Conservation (phyloP, 257 asterid species). For the Salvia rosmarinus region DNA sequence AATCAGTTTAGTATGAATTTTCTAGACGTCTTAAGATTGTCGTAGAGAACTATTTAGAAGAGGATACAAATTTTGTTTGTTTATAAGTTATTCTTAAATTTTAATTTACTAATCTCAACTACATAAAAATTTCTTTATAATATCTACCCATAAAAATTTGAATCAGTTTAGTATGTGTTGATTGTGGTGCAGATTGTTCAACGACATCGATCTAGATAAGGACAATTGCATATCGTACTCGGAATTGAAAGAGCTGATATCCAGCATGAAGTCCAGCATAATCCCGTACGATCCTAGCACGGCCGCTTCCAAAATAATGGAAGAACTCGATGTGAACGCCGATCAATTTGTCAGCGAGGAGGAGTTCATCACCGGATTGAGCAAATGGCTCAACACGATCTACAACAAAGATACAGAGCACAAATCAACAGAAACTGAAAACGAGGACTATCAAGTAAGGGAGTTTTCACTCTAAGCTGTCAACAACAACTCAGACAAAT, state of each 20-base stretch:
- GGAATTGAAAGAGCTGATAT: slow-evolving; percentile 49
- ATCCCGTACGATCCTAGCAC: slow-evolving; percentile 39
- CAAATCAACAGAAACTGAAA: slow-evolving; percentile 38
- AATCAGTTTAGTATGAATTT: too few relatives aligned
- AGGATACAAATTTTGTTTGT: too few relatives aligned
- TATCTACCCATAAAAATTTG: too few relatives aligned
- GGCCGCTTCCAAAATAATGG: slow-evolving; percentile 51
- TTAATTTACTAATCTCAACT: too few relatives aligned
- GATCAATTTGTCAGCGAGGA: slow-evolving; percentile 50
- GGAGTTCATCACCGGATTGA: slow-evolving; percentile 51
- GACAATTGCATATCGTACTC: slow-evolving; percentile 44
- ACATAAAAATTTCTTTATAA: too few relatives aligned
- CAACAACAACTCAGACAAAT: too few relatives aligned
- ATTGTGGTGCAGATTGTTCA: too few relatives aligned
- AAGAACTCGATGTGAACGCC: slow-evolving; percentile 50
- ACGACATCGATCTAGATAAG: slow-evolving; percentile 48
- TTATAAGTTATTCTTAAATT: too few relatives aligned
- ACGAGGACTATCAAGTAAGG: slow-evolving; percentile 45
- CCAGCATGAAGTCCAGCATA: slow-evolving; percentile 45
- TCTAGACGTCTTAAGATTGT: too few relatives aligned
- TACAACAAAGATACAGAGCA: too few relatives aligned
- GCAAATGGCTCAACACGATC: slow-evolving; percentile 43
- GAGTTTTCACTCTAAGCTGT: neutral
- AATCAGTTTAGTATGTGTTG: too few relatives aligned
- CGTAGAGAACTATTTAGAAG: too few relatives aligned